phyloP scores from a whole-genome alignment of 2,329 filamentous ascomycete species.

The Chrysosphaeria jannelii region DNA sequence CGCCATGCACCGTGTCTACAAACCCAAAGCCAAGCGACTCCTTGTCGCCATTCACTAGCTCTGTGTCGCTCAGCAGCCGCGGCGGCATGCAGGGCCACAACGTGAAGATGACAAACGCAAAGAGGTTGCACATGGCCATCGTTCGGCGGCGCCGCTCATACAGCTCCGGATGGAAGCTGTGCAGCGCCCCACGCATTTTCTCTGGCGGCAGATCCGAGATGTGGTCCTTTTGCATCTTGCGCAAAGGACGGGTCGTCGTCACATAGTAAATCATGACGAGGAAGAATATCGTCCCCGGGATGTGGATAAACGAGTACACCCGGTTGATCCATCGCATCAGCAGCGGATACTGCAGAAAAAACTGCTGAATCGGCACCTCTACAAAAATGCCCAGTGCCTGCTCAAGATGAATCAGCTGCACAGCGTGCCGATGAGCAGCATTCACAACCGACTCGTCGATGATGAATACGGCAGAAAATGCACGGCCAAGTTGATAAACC shows the following conservation, averaged over 20 bases:
- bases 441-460: constrained; percentile 31
- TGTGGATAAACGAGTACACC: constrained; percentile 50
- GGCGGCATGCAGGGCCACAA: constrained; percentile 26
- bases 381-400: constrained; percentile 31
- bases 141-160: constrained; percentile 14
- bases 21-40: constrained; percentile 30
- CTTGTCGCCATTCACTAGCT: constrained; percentile 21
- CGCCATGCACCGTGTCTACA: constrained; percentile 26
- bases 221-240: constrained; percentile 3
- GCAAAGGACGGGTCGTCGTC: constrained; percentile 22
- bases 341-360: constrained; percentile 17
- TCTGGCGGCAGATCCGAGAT: constrained; percentile 1
- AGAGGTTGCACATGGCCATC: constrained; percentile 25
- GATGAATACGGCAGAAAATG: constrained; percentile 38
- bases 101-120: constrained; percentile 29
- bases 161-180: constrained; percentile 10
- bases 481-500: constrained; percentile 47
- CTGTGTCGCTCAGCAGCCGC: constrained; percentile 14
- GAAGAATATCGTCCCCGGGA: constrained; percentile 45
- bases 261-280: constrained; percentile 33
- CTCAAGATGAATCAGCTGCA: constrained; percentile 37
- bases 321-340: constrained; percentile 41
- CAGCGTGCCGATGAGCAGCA: constrained; percentile 34
- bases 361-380: constrained; percentile 29
- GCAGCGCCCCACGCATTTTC: not conserved